Evolutionary conservation across 768 basidiomycete species (phyloP).

Genomic region (Paxillus involutus): DNA sequence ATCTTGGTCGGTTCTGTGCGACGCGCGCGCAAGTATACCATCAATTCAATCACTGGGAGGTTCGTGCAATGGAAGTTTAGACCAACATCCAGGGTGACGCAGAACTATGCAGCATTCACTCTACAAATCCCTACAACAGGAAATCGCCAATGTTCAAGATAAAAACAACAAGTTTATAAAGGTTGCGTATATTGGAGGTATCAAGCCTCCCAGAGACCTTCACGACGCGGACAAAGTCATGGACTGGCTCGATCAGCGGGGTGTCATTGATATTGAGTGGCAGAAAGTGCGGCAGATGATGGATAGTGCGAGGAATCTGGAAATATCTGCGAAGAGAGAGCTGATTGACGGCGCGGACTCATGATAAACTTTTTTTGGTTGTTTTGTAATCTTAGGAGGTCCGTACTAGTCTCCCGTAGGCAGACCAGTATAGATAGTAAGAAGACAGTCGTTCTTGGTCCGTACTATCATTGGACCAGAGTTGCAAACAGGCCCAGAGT

Average conservation of each 20-base stretch:
- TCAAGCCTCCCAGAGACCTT: conserved; percentile 63
- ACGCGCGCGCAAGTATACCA: conserved; percentile 67
- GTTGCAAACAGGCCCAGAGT: too few species aligned
- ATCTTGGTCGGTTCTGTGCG: conserved; percentile 82
- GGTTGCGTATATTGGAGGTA: conserved; percentile 53
- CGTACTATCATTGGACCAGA: too few species aligned
- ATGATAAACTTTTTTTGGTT: not conserved
- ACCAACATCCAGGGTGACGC: conserved; percentile 2
- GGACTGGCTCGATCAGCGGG: conserved; percentile 76
- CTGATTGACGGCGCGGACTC: conserved; percentile 31
- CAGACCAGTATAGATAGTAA: too few species aligned
- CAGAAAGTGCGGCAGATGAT: conserved; percentile 68
- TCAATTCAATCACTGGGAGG: conserved; percentile 82
- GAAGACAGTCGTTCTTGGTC: too few species aligned
- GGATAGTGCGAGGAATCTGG: conserved; percentile 68
- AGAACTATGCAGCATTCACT: conserved; percentile 54
- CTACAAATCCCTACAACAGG: conserved; percentile 55
- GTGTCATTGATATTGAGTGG: conserved; percentile 70
- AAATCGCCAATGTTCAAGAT: conserved; percentile 57
- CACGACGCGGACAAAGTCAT: conserved; percentile 75
- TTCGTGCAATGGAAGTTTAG: conserved; percentile 30
- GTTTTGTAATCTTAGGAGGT: not conserved
- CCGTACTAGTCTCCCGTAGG: too few species aligned
- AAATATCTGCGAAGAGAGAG: conserved; percentile 47
- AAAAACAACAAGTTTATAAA: conserved; percentile 51